A percentile compares a stretch with the other conserved stretches of the same genome.
Evolutionary conservation across 768 basidiomycete genomes (phyloP).

Genomic region (Suillus subluteus): DNA sequence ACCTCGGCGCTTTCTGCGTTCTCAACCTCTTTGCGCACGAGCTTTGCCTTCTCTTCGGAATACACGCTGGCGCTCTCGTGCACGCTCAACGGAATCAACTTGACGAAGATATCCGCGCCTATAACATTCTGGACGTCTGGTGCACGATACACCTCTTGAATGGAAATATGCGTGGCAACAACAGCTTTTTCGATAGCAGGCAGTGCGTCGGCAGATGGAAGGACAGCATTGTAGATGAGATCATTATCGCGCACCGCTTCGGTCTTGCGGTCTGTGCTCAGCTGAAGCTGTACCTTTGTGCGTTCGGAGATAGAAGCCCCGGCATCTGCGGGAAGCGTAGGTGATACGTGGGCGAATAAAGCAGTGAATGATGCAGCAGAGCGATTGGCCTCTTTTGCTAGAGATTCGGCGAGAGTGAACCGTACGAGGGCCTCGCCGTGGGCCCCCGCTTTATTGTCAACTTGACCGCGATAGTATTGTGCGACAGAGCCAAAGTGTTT

Average conservation of each 20-base stretch:
- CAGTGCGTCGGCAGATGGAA: conserved; percentile 79
- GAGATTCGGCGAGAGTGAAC: conserved; percentile 71
- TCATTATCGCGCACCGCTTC: conserved; percentile 92
- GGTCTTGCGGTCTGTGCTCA: conserved; percentile 73
- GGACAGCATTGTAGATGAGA: conserved; percentile 92
- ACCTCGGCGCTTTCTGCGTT: conserved; percentile 82
- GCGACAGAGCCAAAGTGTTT: conserved; percentile 87
- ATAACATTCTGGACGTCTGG: conserved; percentile 95
- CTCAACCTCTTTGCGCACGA: conserved; percentile 88
- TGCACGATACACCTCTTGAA: conserved; percentile 91
- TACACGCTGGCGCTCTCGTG: conserved; percentile 97
- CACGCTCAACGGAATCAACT: conserved; percentile 89
- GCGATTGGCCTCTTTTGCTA: conserved; percentile 83
- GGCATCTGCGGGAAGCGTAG: conserved; percentile 87
- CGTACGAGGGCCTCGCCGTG: conserved; percentile 88
- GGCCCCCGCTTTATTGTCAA: conserved; percentile 74
- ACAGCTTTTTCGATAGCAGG: conserved; percentile 80
- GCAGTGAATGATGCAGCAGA: conserved; percentile 69
- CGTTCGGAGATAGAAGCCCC: conserved; percentile 79
- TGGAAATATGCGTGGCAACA: conserved; percentile 84
- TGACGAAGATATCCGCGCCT: conserved; percentile 86
- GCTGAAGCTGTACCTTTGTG: conserved; percentile 77
- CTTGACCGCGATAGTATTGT: conserved; percentile 84
- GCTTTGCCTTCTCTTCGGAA: conserved; percentile 97
- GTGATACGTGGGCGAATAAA: conserved; percentile 72